phyloP scores from a whole-genome alignment of 2,329 filamentous ascomycete genomes.

The Hirsutella thompsonii region DNA sequence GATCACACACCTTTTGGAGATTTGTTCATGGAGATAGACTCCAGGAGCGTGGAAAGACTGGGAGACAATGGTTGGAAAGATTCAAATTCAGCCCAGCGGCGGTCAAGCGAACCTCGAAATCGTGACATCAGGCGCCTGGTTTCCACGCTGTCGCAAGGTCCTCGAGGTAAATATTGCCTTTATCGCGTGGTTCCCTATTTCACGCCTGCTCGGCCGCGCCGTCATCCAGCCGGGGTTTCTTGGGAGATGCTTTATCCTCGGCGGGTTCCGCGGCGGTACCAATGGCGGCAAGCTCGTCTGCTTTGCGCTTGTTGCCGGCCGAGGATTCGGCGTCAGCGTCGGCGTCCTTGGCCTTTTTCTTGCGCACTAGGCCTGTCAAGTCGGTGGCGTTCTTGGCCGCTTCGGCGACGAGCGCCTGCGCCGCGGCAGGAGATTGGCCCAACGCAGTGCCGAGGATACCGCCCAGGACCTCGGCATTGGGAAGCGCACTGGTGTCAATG shows the following conservation, averaged over 20 bases:
- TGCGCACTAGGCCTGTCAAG: slow-evolving; percentile 61
- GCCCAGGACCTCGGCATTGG: slow-evolving; percentile 26
- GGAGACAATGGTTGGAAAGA: too few species aligned
- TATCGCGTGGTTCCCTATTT: too few species aligned
- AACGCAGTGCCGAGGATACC: slow-evolving; percentile 52
- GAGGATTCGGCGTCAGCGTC: background rate
- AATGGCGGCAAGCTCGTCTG: slow-evolving; percentile 13
- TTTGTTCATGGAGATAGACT: too few species aligned
- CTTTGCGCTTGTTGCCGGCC: slow-evolving; percentile 27
- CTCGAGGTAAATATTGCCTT: too few species aligned
- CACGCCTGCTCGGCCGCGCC: background rate
- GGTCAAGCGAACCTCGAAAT: too few species aligned
- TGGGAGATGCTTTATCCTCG: slow-evolving; percentile 15
- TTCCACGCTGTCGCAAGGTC: too few species aligned
- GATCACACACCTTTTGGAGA: too few species aligned
- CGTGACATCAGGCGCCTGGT: too few species aligned
- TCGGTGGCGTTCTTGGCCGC: slow-evolving; percentile 64
- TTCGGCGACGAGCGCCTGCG: slow-evolving; percentile 54
- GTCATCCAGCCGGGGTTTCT: slow-evolving; percentile 21
- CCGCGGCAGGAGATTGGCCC: slow-evolving; percentile 47
- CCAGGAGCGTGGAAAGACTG: too few species aligned
- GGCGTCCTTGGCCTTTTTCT: slow-evolving; percentile 44
- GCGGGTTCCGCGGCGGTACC: slow-evolving; percentile 2
- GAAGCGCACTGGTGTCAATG: slow-evolving; percentile 26
- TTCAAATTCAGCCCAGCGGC: too few species aligned